Evolutionary conservation across 495 filamentous ascomycete genomes (phyloP), one percentile per base, ranked within the genome.

Genomic region (Immersiella caudata): DNA sequence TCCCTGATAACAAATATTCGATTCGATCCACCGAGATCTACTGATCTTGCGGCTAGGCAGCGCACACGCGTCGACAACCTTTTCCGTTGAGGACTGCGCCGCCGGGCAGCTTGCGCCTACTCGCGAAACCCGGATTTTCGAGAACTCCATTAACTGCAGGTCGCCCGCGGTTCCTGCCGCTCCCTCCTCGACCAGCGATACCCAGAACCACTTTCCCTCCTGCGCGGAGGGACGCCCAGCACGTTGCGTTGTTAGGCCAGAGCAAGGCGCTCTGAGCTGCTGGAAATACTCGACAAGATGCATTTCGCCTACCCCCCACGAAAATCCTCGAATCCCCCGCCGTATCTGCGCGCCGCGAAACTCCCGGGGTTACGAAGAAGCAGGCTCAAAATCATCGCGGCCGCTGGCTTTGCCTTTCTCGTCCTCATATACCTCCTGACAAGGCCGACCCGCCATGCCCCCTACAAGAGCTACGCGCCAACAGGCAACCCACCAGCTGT

Each of bases 231-330:
- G 56, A 27, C 33, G 18, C 25, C n/a, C 26, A 1, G 33, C 56
- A 14, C 40, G 40, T 46, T 46, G 40, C 14, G 40, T 18, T 14
- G 16, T 46, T 46, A 46, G 40, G 40, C 9, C 11, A 46, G 40
- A 46, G 40, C 40, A 46, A 46, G 40, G 40, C 40, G 35, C 33
- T 40, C 60, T 49, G 24, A 33, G 60, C 60, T 46, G 40, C 20
- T n/a, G 20, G 60, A 50, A 35, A 35, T 33, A 33, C 51, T 52
- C 14, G 6, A 55, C 70, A 79, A 70, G 67, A 97, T 98, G 94
- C 94, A 98, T 74, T 94, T 93, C 83, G 94, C 94, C 63, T 81
- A 94, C 67, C 94, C 93, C 64, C 88, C 93, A 66, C 89, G 93
- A 73, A 95, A 91, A 79, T 87, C 87, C 71, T 91, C 89, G 65